phyloP scores from a whole-genome alignment of 2,329 filamentous ascomycete species.

The Chlorencoelia australis region DNA sequence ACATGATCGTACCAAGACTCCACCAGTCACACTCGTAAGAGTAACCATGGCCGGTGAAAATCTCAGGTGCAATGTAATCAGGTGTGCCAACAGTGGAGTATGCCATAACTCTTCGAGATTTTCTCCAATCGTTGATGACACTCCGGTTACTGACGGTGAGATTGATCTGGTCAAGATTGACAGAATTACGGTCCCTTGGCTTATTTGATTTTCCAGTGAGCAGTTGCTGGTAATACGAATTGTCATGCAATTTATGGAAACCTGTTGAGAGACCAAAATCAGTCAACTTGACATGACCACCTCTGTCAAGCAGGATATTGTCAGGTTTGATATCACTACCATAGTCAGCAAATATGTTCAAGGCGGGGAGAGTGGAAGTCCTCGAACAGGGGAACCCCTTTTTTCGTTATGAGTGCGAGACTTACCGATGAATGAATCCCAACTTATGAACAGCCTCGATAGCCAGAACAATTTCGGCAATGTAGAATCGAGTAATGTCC shows the following conservation, averaged over 20 bases:
- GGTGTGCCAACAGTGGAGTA: constrained; percentile 98
- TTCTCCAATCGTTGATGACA: constrained; percentile 98
- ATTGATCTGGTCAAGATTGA: constrained; percentile 96
- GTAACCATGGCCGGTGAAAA: constrained; percentile 94
- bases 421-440: constrained; percentile 94
- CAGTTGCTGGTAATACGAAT: constrained; percentile 95
- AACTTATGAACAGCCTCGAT: constrained; percentile 98
- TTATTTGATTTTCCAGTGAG: constrained; percentile 67
- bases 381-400: not conserved
- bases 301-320: constrained; percentile 91
- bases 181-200: constrained; percentile 77
- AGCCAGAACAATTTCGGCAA: constrained; percentile 95
- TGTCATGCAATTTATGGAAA: constrained; percentile 95
- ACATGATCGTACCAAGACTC: constrained; percentile 98
- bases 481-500: constrained; percentile 98
- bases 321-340: constrained; percentile 95
- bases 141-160: constrained; percentile 94
- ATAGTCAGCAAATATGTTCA: constrained; percentile 5
- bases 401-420: constrained; percentile 10
- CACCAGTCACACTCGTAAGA: constrained; percentile 98
- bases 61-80: constrained; percentile 97
- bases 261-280: constrained; percentile 97
- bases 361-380: not conserved
- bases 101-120: constrained; percentile 88
- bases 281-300: constrained; percentile 94